phyloP scores from a whole-genome alignment of 306 rosid species.

The Prunus persica region DNA sequence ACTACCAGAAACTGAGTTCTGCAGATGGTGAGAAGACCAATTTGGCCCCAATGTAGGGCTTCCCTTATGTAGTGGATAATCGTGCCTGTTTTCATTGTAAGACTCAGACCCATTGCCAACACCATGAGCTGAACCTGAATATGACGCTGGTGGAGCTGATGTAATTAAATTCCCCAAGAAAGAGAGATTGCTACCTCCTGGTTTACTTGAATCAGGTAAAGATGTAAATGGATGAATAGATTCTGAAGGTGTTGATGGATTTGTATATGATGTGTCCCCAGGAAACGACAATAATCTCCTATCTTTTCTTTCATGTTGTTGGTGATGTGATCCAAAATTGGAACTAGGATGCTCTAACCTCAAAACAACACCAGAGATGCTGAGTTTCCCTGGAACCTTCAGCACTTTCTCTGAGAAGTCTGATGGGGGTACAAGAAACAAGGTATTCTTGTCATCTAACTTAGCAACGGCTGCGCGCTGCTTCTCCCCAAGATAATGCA shows the following conservation, averaged over 20 bases:
- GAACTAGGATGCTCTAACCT: slow-evolving; percentile 77
- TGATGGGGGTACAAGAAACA: slow-evolving; percentile 98
- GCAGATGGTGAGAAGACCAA: slow-evolving; percentile 53
- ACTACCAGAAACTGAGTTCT: slow-evolving; percentile 36
- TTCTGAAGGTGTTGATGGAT: slow-evolving; percentile 34
- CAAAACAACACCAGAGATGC: slow-evolving; percentile 89
- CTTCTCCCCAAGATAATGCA: slow-evolving; percentile 93
- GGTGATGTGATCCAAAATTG: slow-evolving; percentile 43
- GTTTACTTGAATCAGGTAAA: slow-evolving; percentile 42
- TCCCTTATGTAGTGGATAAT: slow-evolving; percentile 49
- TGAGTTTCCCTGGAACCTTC: slow-evolving; percentile 92
- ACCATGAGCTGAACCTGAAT: slow-evolving; percentile 40
- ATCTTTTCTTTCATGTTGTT: slow-evolving; percentile 48
- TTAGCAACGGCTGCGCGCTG: slow-evolving; percentile 92
- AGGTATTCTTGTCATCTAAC: slow-evolving; percentile 81
- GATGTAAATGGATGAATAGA: slow-evolving; percentile 32
- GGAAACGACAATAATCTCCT: slow-evolving; percentile 34
- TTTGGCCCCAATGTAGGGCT: slow-evolving; percentile 39
- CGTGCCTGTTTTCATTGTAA: slow-evolving; percentile 45
- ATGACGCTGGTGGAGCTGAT: slow-evolving; percentile 37
- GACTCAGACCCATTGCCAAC: slow-evolving; percentile 36
- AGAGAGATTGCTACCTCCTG: slow-evolving; percentile 46
- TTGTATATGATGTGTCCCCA: slow-evolving; percentile 43
- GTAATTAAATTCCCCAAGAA: slow-evolving; percentile 40
- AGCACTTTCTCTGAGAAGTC: slow-evolving; percentile 87